Percentiles rank a stretch among this genome's conserved stretches.
These are phyloP conservation scores for Aspergillus egyptiacus DNA, from an alignment of 495 filamentous ascomycete genomes.

Conservation along the genomic window DNA sequence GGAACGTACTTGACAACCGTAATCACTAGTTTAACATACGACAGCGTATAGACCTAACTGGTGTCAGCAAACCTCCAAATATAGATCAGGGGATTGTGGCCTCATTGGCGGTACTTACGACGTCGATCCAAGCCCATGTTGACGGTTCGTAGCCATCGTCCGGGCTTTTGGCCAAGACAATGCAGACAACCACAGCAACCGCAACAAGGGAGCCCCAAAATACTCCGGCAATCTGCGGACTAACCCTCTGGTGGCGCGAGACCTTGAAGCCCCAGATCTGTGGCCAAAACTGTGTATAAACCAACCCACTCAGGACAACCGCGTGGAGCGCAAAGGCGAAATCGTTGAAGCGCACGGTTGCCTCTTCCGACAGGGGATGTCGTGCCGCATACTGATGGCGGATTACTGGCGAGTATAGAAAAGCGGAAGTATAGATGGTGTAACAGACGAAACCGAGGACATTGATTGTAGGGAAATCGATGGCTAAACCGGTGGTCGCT, in stretches of 20 bases:
- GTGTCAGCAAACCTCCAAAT: slow-evolving; percentile 13
- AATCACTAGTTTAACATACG: slow-evolving; percentile 82
- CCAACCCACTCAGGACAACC: slow-evolving; percentile 57
- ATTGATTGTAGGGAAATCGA: slow-evolving; percentile 84
- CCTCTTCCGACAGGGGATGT: slow-evolving; percentile 60
- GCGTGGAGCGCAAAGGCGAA: slow-evolving; percentile 81
- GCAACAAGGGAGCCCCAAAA: slow-evolving; percentile 58
- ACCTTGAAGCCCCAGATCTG: slow-evolving; percentile 69
- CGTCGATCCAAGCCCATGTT: slow-evolving; percentile 72
- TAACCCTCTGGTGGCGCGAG: slow-evolving; percentile 48
- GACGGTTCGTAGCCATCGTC: slow-evolving; percentile 48
- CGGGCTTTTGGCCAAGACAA: slow-evolving; percentile 47
- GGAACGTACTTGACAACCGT: slow-evolving; percentile 90
- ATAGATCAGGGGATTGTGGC: not conserved
- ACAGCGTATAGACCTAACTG: slow-evolving; percentile 66
- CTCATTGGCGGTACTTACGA: slow-evolving; percentile 48
- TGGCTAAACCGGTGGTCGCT: slow-evolving; percentile 74
- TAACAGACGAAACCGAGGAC: slow-evolving; percentile 77
- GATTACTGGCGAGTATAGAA: slow-evolving; percentile 74
- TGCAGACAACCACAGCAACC: slow-evolving; percentile 48
- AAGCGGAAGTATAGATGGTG: slow-evolving; percentile 60
- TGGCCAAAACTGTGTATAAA: slow-evolving; percentile 67
- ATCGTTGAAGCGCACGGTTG: slow-evolving; percentile 87
- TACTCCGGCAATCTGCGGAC: slow-evolving; percentile 59
- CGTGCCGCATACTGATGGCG: slow-evolving; percentile 79